phyloP scores from a whole-genome alignment of 768 basidiomycete species.

The Kondoa malvinella region DNA sequence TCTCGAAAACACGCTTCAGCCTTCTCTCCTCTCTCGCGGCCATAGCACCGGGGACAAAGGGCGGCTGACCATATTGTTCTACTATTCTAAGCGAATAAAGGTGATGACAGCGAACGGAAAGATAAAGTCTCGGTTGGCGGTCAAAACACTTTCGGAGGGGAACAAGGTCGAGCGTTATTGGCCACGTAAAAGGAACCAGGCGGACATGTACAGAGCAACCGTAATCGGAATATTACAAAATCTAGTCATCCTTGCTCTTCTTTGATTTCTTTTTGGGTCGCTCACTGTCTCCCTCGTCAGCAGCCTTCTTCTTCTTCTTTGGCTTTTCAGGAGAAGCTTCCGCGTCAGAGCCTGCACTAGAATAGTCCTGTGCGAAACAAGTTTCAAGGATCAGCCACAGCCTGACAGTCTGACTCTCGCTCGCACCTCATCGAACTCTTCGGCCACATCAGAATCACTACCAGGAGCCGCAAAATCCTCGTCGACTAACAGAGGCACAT shows the following conservation, averaged over 20 bases:
- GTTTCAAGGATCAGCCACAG: not conserved
- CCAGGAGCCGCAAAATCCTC: conserved; percentile 68
- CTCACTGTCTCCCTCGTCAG: not conserved
- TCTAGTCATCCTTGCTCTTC: not conserved
- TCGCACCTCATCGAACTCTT: conserved; percentile 20
- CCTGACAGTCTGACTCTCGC: no score
- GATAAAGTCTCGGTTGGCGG: no score
- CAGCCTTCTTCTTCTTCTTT: conserved; percentile 28
- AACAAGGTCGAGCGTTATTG: no score
- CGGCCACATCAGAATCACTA: conserved; percentile 24
- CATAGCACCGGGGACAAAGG: not conserved
- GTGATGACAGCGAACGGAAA: no score
- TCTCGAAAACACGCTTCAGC: no score
- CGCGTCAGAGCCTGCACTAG: conserved; percentile 29
- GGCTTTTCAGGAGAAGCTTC: conserved; percentile 28
- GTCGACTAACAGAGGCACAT: conserved; percentile 38
- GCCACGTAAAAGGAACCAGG: not conserved
- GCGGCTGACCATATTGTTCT: not conserved
- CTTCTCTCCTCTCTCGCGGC: not conserved
- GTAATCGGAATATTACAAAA: no score
- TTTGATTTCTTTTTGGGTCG: conserved; percentile 5
- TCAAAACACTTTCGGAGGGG: no score
- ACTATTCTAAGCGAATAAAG: not conserved
- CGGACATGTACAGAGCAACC: not conserved
- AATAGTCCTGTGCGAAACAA: conserved; percentile 26